These are phyloP conservation scores for Verticillium isaacii DNA, from an alignment of 2,329 filamentous ascomycete genomes.

Conservation along the genomic window DNA sequence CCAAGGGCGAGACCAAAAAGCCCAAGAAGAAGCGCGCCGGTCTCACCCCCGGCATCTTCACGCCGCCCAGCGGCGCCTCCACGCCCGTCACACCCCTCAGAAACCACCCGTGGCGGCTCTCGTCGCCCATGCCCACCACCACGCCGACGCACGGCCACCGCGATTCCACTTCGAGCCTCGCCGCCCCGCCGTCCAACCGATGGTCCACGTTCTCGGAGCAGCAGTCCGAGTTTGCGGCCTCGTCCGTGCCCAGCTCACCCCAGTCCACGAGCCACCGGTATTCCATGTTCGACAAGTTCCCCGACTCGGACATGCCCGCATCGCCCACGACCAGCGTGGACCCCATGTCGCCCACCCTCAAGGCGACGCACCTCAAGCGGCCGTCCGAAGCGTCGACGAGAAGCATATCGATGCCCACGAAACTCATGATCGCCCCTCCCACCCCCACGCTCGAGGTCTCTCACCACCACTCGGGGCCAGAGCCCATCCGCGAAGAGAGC, in stretches of 20 bases:
- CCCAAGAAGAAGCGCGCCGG: slow-evolving; percentile 69
- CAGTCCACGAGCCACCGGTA: slow-evolving; percentile 61
- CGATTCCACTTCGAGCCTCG: slow-evolving; percentile 45
- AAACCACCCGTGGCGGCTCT: slow-evolving; percentile 30
- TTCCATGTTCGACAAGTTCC: slow-evolving; percentile 74
- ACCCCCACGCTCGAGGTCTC: slow-evolving; percentile 13
- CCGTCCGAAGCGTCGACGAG: slow-evolving; percentile 46
- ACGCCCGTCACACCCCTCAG: slow-evolving; percentile 36
- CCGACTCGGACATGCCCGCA: slow-evolving; percentile 67
- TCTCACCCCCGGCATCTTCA: slow-evolving; percentile 57
- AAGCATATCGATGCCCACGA: slow-evolving; percentile 16
- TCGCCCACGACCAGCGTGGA: slow-evolving; percentile 75
- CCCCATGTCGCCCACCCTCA: slow-evolving; percentile 60
- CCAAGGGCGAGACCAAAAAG: slow-evolving; percentile 57
- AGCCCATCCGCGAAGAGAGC: slow-evolving; percentile 17
- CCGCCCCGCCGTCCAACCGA: slow-evolving; percentile 41
- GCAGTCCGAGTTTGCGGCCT: slow-evolving; percentile 60
- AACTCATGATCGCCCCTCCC: slow-evolving; percentile 16
- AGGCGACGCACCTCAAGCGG: slow-evolving; percentile 47
- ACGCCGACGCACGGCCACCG: slow-evolving; percentile 36
- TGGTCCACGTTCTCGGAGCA: slow-evolving; percentile 62
- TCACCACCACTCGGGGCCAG: slow-evolving; percentile 10
- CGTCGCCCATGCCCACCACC: slow-evolving; percentile 32
- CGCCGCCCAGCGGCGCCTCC: slow-evolving; percentile 37
- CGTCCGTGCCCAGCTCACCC: slow-evolving; percentile 79